Evolutionary conservation across 2,329 filamentous ascomycete genomes (phyloP), one percentile per base, ranked within the genome.

Genomic region (Fusarium sp.): DNA sequence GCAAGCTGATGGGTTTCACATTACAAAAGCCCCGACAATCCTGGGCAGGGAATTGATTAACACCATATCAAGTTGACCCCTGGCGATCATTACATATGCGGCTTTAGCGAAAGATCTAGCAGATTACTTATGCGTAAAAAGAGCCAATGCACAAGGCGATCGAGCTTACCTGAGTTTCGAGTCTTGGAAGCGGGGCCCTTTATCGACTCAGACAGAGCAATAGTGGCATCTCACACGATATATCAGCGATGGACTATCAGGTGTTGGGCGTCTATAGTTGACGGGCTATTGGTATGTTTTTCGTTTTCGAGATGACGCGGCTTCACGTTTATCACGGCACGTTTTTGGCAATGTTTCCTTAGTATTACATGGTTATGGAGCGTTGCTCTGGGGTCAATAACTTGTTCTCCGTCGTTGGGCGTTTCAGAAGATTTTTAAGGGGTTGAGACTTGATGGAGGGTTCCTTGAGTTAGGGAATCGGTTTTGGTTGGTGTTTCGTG

Each of bases 91-190:
- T 71, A 49, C 53, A 30, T 11, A 30, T 30, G 37, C 46, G 57
- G 62, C 54, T 36, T 73, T 72, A 68, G 66, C 69, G 63, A 51
- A 73, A 73, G 66, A 74, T 74, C 60, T 65, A 50, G 36, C 40
- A 56, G 56, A 26, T 50, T 49, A 23, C 28, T 28, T 59, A 44
- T 46, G 26, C 36, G 51, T 18, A 51, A 61, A 23, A 66, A 47
- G 55, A 26, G 45, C 67, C 62, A 59, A 67, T 55, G 60, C 33
- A 16, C 38, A 31, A 44, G 45, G 49, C 64, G 33, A 58, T 58
- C 51, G 57, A 58, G 57, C 44, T 62, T 30, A 13, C 20, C 15
- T 8, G 46, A 46, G 67, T 74, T 74, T 72, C 70, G 71, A 51
- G 52, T 70, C 64, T 62, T 70, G 54, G 45, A 30, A 30, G 30